Evolutionary conservation across 2,329 filamentous ascomycete species (phyloP).

Genomic region (Beauveria pseudobassiana): DNA sequence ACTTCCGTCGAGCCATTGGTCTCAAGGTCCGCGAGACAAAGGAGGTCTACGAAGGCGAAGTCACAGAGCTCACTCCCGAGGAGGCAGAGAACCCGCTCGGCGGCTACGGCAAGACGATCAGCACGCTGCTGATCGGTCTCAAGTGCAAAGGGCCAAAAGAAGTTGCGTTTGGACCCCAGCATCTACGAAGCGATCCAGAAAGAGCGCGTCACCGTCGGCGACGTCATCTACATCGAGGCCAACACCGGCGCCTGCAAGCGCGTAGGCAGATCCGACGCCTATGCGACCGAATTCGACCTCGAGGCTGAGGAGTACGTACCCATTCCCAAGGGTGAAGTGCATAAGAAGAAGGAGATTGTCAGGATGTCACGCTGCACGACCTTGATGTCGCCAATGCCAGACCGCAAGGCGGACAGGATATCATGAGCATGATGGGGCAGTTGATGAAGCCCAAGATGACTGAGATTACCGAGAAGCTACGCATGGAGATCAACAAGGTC

Average conservation of each 20-base stretch:
- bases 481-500: conserved; percentile 96
- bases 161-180: conserved; percentile 89
- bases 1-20: conserved; percentile 93
- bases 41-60: conserved; percentile 98
- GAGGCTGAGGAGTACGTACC: conserved; percentile 99
- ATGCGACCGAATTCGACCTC: conserved; percentile 96
- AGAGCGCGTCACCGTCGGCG: conserved; percentile 89
- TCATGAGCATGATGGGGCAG: conserved; percentile 99
- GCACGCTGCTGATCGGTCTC: conserved; percentile 85
- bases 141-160: conserved; percentile 97
- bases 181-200: conserved; percentile 99
- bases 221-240: conserved; percentile 98
- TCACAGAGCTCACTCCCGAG: conserved; percentile 94
- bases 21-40: conserved; percentile 97
- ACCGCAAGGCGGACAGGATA: conserved; percentile 94
- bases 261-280: conserved; percentile 91
- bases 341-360: conserved; percentile 99
- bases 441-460: conserved; percentile 99
- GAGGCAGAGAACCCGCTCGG: conserved; percentile 97
- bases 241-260: conserved; percentile 98
- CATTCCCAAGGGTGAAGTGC: conserved; percentile 96
- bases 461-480: conserved; percentile 96
- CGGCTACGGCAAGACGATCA: conserved; percentile 95
- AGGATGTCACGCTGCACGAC: conserved; percentile 96
- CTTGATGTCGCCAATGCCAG: conserved; percentile 91